phyloP scores from a whole-genome alignment of 2,329 filamentous ascomycete genomes.

The Trichophaea hybrida region DNA sequence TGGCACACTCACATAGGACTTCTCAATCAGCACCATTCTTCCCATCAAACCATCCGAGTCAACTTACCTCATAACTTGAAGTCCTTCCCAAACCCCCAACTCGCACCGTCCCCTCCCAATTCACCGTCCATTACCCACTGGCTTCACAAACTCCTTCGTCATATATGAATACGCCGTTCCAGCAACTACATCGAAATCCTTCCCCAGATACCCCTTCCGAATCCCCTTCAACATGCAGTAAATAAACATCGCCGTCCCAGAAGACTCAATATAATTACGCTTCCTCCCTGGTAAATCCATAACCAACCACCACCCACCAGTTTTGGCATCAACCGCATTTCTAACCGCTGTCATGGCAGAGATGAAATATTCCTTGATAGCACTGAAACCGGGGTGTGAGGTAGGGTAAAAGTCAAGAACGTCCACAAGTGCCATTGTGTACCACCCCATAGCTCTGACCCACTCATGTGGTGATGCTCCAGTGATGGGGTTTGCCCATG shows the following conservation, averaged over 20 bases:
- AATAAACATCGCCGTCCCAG: constrained; percentile 44
- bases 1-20: constrained; percentile 36
- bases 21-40: constrained; percentile 16
- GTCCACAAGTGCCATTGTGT: constrained; percentile 40
- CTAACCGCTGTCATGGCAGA: constrained; percentile 35
- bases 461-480: constrained; percentile 42
- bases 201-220: constrained; percentile 30
- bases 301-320: constrained; percentile 45
- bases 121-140: constrained; percentile 37
- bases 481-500: constrained; percentile 39
- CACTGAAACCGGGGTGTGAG: constrained; percentile 30
- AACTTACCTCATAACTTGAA: constrained; percentile 38
- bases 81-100: constrained; percentile 40
- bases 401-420: constrained; percentile 37
- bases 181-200: constrained; percentile 32
- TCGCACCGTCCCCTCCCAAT: constrained; percentile 40
- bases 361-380: constrained; percentile 33
- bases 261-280: constrained; percentile 48
- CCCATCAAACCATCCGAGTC: background rate
- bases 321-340: constrained; percentile 32
- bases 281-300: constrained; percentile 37
- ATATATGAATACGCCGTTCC: constrained; percentile 35
- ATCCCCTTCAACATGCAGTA: constrained; percentile 40
- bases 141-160: constrained; percentile 35
- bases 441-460: constrained; percentile 43